Evolutionary conservation across 139 green algal species (phyloP), one percentile per base, ranked within the genome.

Genomic region (Pleodorina starrii): DNA sequence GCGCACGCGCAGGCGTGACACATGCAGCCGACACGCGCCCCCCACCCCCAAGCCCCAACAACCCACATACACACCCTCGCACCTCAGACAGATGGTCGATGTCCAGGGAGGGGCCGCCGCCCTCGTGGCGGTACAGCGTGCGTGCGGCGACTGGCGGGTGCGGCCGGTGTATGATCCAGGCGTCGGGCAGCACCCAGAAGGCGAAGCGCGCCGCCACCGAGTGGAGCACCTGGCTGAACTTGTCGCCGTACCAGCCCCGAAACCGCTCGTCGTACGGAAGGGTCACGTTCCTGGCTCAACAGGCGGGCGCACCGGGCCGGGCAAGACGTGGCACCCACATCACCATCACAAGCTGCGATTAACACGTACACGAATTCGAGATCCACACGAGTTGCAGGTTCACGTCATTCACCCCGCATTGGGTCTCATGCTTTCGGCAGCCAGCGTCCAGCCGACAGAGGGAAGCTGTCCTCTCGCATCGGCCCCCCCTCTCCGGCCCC

Each of bases 181-280:
- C 38, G 38, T 50, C 71, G 1, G 71, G 35, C 38, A 48, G 35
- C 71, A 78, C 71, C 36, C 38, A 16, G 38, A 78, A 78, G 5
- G 0, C 6, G 71, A 16, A 27, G 1, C 38, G 17, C 17, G 7
- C 5, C 16, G 17, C 17, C 1, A 38, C 71, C 17, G 14, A n/a
- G 71, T 21, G 35, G 10, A 11, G 19, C 11, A 51, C 36, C 36
- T 78, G 71, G 0, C 32, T 51, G 1, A 51, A 14, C 71, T 78
- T 78, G 38, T 78, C 71, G 38, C 71, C 71, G 71, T 78, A 51
- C 71, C 71, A 78, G 11, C 71, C 71, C 16, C 71, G 71, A 36
- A 51, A 78, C 16, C 71, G 71, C 71, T 78, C 71, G 38, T 78
- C 71, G 38, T 51, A 78, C 16, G 38, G n/a, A n/a, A n/a, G n/a